Evolutionary conservation across 495 filamentous ascomycete species (phyloP), one percentile per base, ranked within the genome.

Genomic region (Cercophora newfieldiana): DNA sequence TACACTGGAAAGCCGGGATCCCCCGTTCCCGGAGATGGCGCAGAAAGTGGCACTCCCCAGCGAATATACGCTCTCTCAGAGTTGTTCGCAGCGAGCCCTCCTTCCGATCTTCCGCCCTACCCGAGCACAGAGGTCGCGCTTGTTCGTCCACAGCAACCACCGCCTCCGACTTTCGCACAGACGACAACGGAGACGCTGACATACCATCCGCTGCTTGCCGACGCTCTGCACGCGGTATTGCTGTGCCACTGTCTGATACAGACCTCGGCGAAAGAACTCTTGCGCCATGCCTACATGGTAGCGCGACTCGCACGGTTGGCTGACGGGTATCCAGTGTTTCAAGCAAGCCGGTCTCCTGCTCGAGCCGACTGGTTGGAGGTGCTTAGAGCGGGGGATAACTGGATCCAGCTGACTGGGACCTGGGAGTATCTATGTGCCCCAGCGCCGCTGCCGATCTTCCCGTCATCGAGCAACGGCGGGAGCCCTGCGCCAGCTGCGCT

Each of bases 281-380:
- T 86, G 58, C 88, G 91, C 37, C 89, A 93, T 71, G 90, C 90
- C 0, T 82, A 91, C 75, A 93, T 92, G 85, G 90, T 89, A 7
- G 89, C 89, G 21, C 87, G 90, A 1, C 85, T 93, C 18, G 83
- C 87, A 3, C 85, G 90, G 44, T 82, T 92, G 22, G 87, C 87
- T 59, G 90, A 93, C 72, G 91, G 91, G 18, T 92, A 91, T 71
- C 91, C 91, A 0, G 85, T 92, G 59, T 92, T 94, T 71, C 87
- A 91, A 59, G 85, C 89, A 7, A 87, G 89, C 25, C 82, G 90
- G 29, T 90, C 85, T 4, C 90, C 89, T 1, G 87, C 88, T 5
- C 85, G 91, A 29, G 85, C 89, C 7, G 91, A 94, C 74, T 94
- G 91, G 91, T 85, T 90, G 51, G 90, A 94, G 75, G 82, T 92